These are phyloP conservation scores for Lasiodiplodia sp. DNA, from an alignment of 2,329 filamentous ascomycete genomes.

Conservation along the genomic window DNA sequence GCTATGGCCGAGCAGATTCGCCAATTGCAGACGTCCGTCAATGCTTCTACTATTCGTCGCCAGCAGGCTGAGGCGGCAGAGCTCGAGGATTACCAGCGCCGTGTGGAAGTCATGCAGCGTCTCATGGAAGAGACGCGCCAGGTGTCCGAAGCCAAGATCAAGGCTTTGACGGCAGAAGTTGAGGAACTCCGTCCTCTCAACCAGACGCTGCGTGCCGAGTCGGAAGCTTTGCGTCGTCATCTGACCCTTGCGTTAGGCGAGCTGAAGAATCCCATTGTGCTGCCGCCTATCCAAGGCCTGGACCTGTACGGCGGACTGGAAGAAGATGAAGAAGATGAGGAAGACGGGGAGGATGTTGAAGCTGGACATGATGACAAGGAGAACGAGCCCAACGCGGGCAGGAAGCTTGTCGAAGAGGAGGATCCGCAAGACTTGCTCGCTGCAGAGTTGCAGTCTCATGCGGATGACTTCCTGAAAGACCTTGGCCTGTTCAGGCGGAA, in stretches of 20 bases:
- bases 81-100: conserved; percentile 92
- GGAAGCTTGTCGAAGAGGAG: conserved; percentile 68
- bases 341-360: conserved; percentile 34
- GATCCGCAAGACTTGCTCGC: conserved; percentile 57
- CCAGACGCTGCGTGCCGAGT: conserved; percentile 71
- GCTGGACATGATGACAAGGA: conserved; percentile 40
- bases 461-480: conserved; percentile 83
- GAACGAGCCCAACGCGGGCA: conserved; percentile 60
- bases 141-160: conserved; percentile 92
- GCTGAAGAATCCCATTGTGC: conserved; percentile 88
- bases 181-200: conserved; percentile 57
- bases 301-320: conserved; percentile 16
- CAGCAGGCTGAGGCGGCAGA: conserved; percentile 85
- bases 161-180: conserved; percentile 69
- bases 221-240: conserved; percentile 87
- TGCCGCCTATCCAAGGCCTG: conserved; percentile 47
- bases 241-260: conserved; percentile 85
- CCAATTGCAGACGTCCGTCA: conserved; percentile 76
- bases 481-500: conserved; percentile 82
- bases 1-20: conserved; percentile 97
- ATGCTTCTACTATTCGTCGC: conserved; percentile 60
- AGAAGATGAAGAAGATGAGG: conserved; percentile 38
- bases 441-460: conserved; percentile 78
- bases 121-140: conserved; percentile 94
- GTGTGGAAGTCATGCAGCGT: conserved; percentile 88